Evolutionary conservation across 495 filamentous ascomycete genomes (phyloP), one percentile per base, ranked within the genome.

Genomic region (Xylona heveae): DNA sequence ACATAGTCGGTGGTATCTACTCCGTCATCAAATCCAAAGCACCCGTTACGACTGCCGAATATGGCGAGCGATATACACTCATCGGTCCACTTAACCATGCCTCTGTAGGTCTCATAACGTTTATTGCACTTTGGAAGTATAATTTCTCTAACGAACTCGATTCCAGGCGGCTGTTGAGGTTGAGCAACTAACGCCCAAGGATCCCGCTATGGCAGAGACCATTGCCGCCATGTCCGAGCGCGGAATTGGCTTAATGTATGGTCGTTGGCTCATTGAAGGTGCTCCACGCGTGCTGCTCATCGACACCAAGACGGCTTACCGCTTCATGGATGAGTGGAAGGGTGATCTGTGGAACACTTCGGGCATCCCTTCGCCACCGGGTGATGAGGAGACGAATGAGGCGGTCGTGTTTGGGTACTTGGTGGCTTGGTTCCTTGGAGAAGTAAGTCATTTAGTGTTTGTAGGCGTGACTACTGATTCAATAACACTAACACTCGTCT

Each of bases 11-110:
- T 47, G 88, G 88, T 39, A 97, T 97, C 56, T 97, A 97, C 59
- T 94, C 85, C 9, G 88, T 97, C 32, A 70, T 97, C 48, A 97
- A 97, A 57, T 97, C 88, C 32, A 97, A 97, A 53, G 85, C 88
- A 13, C 84, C 88, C 6, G 85, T 97, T 30, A 97, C 88, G 18
- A 92, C 88, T 0, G 82, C 82, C 12, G 88, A 97, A 53, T 97
- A 95, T 85, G 90, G 88, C 44, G 80, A 93, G 35, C 71, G 81
- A 36, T 97, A 97, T 56, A 91, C 80, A 24, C 63, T 97, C 30
- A 84, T 97, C 51, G 88, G 88, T 4, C 88, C 88, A 30, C 69
- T 93, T 46, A 95, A 95, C 50, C 71, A 74, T 41, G 64, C 73
- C 38, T 95, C 88, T 3, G 78, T 81, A 59, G 42, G 75, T 55